Evolutionary conservation across 2,329 filamentous ascomycete species (phyloP), one percentile per base, ranked within the genome.

Genomic region (Aspergillus ruber): DNA sequence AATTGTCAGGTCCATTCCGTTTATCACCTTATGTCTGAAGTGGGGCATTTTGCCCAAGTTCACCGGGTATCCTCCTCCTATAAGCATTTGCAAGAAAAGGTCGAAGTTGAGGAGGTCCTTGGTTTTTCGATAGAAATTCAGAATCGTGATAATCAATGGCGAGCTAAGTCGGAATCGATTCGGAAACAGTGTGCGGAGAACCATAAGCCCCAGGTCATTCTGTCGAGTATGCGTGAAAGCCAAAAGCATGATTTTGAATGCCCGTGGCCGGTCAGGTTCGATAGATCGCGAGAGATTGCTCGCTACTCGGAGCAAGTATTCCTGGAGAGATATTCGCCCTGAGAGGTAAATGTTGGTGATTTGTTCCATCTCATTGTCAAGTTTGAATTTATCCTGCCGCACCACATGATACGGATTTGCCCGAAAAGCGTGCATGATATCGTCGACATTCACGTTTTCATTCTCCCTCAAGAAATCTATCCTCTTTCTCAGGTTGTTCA

Each of bases 31-130:
- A n/a, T 49, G 52, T 39, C 53, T 54, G 44, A 59, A 69, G 18
- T 47, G 51, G 7, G 55, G 53, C 13, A 61, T 47, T 4, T 51
- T 53, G 2, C 58, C 58, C 44, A 72, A 44, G 32, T 70, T 68
- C 7, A 66, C 57, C 7, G 64, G 58, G 39, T 65, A 68, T 2
- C 60, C 58, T 27, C 64, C 54, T 3, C 66, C 68, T 27, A 61
- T 58, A 9, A 72, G 51, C 58, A 66, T 65, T 38, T 62, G 54
- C 27, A 72, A 49, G 44, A 71, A 70, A 18, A 64, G 47, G 43
- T 72, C 68, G 36, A 72, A 72, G n/a, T 61, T 59, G 38, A 63
- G 65, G 3, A 72, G 58, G 39, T 72, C 67, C 46, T 67, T 69
- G 2, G 65, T 61, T 50, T 69, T 71, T 40, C 64, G 66, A 49